phyloP scores from a whole-genome alignment of 768 basidiomycete species.

The Amylocystis lapponica region DNA sequence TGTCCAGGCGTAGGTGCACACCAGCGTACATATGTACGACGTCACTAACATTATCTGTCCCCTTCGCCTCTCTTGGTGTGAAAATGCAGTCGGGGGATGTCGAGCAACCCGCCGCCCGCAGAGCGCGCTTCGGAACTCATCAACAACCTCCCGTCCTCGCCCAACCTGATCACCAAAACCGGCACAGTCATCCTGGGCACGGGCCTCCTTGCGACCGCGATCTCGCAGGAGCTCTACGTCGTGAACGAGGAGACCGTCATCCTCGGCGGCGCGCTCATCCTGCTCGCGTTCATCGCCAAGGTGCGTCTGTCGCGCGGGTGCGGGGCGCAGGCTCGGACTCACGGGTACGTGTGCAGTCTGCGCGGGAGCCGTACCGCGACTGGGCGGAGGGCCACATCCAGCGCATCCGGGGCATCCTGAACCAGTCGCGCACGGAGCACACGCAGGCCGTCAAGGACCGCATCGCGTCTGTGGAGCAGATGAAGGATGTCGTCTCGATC shows the following conservation, averaged over 20 bases:
- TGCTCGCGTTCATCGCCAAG: constrained; percentile 79
- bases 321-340: neutral
- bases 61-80: neutral
- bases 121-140: constrained; percentile 90
- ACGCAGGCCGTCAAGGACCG: constrained; percentile 90
- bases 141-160: constrained; percentile 80
- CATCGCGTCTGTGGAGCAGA: constrained; percentile 84
- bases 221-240: constrained; percentile 96
- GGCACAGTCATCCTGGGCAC: constrained; percentile 89
- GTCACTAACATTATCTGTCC: neutral
- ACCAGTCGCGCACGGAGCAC: constrained; percentile 81
- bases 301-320: constrained; percentile 32
- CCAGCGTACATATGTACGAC: neutral
- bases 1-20: constrained; percentile 21
- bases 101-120: constrained; percentile 63
- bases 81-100: constrained; percentile 55
- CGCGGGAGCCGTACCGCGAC: constrained; percentile 82
- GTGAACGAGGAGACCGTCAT: constrained; percentile 95
- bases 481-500: constrained; percentile 93
- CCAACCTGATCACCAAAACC: constrained; percentile 89
- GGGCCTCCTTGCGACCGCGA: constrained; percentile 83
- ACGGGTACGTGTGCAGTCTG: constrained; percentile 37
- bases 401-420: constrained; percentile 76
- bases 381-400: constrained; percentile 91
- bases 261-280: constrained; percentile 75